Conservation (phyloP, 495 filamentous ascomycete species). For the Neurospora intermedia region DNA sequence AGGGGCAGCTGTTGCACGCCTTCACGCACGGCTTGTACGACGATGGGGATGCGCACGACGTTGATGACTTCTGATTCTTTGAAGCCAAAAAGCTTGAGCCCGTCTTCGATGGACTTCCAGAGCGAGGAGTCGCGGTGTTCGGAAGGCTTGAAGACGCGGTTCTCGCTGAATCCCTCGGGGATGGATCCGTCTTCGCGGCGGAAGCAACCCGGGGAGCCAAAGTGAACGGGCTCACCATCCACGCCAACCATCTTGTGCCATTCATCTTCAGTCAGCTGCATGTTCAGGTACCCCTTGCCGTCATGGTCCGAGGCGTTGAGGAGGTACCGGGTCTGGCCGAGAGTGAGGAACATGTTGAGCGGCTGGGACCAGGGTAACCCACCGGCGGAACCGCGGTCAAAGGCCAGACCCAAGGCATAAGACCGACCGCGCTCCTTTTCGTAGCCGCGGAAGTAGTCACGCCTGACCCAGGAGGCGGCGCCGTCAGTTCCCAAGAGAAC, state of each 20-base stretch:
- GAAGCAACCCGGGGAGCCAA: constrained; percentile 24
- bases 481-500: constrained; percentile 28
- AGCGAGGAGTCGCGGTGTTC: constrained; percentile 19
- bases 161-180: constrained; percentile 20
- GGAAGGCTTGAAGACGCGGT: constrained; percentile 24
- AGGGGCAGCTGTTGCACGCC: constrained; percentile 24
- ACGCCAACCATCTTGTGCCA: constrained; percentile 28
- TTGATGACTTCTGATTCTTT: constrained; percentile 32
- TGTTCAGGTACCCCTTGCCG: constrained; percentile 28
- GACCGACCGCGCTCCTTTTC: constrained; percentile 28
- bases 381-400: constrained; percentile 19
- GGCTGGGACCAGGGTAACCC: constrained; percentile 28
- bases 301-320: constrained; percentile 29
- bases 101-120: constrained; percentile 29
- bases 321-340: constrained; percentile 29
- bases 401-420: constrained; percentile 28
- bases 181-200: constrained; percentile 19
- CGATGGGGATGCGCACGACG: constrained; percentile 29
- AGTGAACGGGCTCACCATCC: constrained; percentile 26
- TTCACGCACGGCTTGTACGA: constrained; percentile 29
- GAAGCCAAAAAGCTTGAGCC: constrained; percentile 30
- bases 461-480: constrained; percentile 25
- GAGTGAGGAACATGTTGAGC: constrained; percentile 31
- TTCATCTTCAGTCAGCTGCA: constrained; percentile 31
- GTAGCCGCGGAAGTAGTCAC: constrained; percentile 27